Evolutionary conservation across 2,329 filamentous ascomycete genomes (phyloP).

Genomic region (Cercospora sesami): DNA sequence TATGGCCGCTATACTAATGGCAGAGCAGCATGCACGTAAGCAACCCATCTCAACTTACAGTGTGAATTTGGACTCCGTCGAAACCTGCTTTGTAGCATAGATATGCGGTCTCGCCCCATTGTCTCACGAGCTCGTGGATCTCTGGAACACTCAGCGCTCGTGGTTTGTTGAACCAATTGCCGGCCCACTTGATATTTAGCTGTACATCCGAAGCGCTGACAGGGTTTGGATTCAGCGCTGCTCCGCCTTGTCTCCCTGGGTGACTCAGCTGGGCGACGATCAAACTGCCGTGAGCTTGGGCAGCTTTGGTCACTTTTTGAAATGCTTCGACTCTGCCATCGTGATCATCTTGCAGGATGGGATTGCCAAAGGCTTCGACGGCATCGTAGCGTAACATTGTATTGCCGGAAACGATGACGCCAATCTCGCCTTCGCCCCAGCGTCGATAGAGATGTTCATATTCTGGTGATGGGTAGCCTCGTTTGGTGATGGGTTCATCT

Average conservation of each 20-base stretch:
- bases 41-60: neutral
- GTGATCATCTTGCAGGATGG: slow-evolving; percentile 34
- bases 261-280: slow-evolving; percentile 37
- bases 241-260: slow-evolving; percentile 35
- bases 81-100: slow-evolving; percentile 35
- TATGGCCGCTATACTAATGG: neutral
- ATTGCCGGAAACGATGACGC: slow-evolving; percentile 37
- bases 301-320: slow-evolving; percentile 25
- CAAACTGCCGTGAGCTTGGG: slow-evolving; percentile 32
- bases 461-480: slow-evolving; percentile 34
- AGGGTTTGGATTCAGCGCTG: slow-evolving; percentile 35
- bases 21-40: neutral
- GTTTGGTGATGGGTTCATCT: slow-evolving; percentile 27
- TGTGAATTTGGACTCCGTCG: slow-evolving; percentile 36
- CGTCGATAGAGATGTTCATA: slow-evolving; percentile 32
- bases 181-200: slow-evolving; percentile 32
- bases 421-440: slow-evolving; percentile 37
- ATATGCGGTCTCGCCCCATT: slow-evolving; percentile 32
- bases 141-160: slow-evolving; percentile 32
- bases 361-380: slow-evolving; percentile 37
- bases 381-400: slow-evolving; percentile 36
- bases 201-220: slow-evolving; percentile 38
- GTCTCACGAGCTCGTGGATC: slow-evolving; percentile 34
- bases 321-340: slow-evolving; percentile 33
- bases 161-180: slow-evolving; percentile 35